Conservation (phyloP, 805 yeast genomes). For the Barnettozyma siamensis region DNA sequence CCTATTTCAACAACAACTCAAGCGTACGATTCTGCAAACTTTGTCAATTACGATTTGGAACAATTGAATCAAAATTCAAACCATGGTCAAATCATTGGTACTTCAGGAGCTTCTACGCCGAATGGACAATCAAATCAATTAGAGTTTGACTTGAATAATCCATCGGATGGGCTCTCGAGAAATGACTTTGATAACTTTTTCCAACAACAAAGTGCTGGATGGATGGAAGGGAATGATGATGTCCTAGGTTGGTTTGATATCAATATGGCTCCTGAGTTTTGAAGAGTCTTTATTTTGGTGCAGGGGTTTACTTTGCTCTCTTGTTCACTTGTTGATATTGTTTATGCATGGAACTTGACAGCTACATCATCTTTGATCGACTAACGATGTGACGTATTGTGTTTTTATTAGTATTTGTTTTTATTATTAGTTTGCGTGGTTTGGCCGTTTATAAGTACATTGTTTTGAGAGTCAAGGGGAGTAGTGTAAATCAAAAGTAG, state of each 20-base stretch:
- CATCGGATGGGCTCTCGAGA: constrained; percentile 21
- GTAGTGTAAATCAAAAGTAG: too few species aligned
- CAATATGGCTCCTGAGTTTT: constrained; percentile 63
- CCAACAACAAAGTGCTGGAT: constrained; percentile 78
- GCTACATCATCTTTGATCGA: not conserved
- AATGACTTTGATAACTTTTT: constrained; percentile 51
- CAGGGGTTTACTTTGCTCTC: too few species aligned
- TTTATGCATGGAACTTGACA: not conserved
- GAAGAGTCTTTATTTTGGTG: constrained; percentile 9
- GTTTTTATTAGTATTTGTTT: too few species aligned
- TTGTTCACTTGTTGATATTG: too few species aligned
- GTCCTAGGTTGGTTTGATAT: constrained; percentile 92
- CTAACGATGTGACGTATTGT: not conserved
- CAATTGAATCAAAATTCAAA: constrained; percentile 6
- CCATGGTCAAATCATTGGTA: not conserved
- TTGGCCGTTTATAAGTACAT: too few species aligned
- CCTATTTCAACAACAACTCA: not conserved
- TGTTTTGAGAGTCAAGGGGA: too few species aligned
- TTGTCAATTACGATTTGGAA: constrained; percentile 14
- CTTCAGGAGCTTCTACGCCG: constrained; percentile 11
- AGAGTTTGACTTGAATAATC: constrained; percentile 8
- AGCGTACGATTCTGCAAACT: constrained; percentile 10
- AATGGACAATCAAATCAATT: not conserved
- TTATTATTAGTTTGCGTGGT: too few species aligned
- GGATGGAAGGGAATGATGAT: constrained; percentile 84